phyloP scores from a whole-genome alignment of 2,329 filamentous ascomycete species.

The Aspergillus candidus region DNA sequence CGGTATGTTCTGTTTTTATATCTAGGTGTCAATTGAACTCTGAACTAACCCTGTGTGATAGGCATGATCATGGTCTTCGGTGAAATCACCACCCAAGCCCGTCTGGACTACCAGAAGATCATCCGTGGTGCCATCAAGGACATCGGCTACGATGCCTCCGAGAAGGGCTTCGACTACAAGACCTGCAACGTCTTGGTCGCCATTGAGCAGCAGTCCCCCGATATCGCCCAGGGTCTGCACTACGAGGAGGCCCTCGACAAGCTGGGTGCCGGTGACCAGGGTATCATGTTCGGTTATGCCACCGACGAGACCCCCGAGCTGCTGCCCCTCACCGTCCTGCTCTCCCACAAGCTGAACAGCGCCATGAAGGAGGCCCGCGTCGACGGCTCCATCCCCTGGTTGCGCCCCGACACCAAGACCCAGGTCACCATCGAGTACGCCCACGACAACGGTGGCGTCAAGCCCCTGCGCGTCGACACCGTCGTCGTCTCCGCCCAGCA shows the following conservation, averaged over 20 bases:
- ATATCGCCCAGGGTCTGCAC: conserved; percentile 98
- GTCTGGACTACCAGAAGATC: conserved; percentile 95
- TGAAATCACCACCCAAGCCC: conserved; percentile 96
- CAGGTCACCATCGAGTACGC: conserved; percentile 99
- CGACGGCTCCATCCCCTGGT: conserved; percentile 82
- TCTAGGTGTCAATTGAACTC: conserved; percentile 10
- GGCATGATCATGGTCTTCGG: conserved; percentile 96
- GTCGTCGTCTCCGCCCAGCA: conserved; percentile 97
- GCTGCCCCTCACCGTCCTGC: conserved; percentile 85
- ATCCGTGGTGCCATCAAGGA: conserved; percentile 94
- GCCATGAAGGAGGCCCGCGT: conserved; percentile 88
- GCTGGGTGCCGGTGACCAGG: conserved; percentile 97
- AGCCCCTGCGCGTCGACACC: conserved; percentile 89
- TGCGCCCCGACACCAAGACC: conserved; percentile 98
- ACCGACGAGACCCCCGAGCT: conserved; percentile 98
- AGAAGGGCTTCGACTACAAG: conserved; percentile 99
- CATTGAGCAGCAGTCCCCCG: conserved; percentile 98
- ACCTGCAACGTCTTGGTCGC: conserved; percentile 97
- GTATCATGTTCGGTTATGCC: conserved; percentile 99
- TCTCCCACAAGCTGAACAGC: conserved; percentile 95
- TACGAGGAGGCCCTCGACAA: conserved; percentile 96
- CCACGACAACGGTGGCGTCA: conserved; percentile 84
- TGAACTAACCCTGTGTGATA: conserved; percentile 20
- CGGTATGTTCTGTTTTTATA: conserved; percentile 48
- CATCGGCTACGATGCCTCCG: conserved; percentile 95